Evolutionary conservation across 2,329 filamentous ascomycete species (phyloP), one percentile per base, ranked within the genome.

Genomic region (Apiospora saccharicola): DNA sequence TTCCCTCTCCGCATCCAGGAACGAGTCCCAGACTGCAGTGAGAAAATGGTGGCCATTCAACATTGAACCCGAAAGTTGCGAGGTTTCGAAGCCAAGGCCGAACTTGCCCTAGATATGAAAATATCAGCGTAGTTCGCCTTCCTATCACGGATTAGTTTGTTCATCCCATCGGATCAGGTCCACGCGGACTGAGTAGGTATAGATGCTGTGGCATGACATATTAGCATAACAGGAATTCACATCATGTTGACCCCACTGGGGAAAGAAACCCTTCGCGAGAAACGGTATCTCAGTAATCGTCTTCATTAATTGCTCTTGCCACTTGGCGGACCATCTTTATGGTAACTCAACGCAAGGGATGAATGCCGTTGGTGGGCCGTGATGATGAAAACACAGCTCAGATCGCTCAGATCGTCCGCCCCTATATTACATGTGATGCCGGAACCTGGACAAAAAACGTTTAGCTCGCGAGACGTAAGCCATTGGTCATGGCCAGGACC

Each of bases 1-100:
- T 41, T 8, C 80, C 86, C 88, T 88, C 88, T 85, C 87, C 84
- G 76, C 86, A 84, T 77, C 85, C 81, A 79, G 81, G 80, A 41
- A 71, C 81, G 73, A 82, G 83, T 86, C 84, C 81, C 77, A 79
- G 81, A 76, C 75, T 82, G 84, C 82, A 87, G 86, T 86, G 87
- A 88, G 87, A 86, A 88, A 88, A 87, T 81, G 78, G 76, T 75
- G 74, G 76, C 77, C 75, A 74, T 76, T 78, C 76, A 73, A 70
- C 47, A 71, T 74, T 64, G 68, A 70, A 74, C 71, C 74, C 76
- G 75, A 72, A 76, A 57, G 72, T 73, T 70, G 24, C 13, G 43
- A 49, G 44, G 67, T 49, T 37, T 49, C 13, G 37, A 69, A 49
- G 67, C 67, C 67, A 12, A 26, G 47, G 37, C 67, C 26, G 44